Conservation (phyloP, 1,284 basidiomycete species). For the Ceratobasidium papillatum region DNA sequence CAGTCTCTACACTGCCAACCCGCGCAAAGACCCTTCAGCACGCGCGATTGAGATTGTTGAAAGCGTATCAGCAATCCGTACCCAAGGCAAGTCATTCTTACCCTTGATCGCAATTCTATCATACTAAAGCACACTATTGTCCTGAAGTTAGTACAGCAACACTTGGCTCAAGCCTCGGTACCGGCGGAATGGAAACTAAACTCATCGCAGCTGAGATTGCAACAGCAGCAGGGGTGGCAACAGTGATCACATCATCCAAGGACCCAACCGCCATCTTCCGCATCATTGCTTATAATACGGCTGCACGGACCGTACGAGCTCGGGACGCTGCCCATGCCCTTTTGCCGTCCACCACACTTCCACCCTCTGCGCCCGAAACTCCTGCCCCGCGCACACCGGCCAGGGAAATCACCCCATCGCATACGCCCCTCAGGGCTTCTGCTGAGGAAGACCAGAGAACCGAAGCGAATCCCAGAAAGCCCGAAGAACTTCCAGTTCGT, state of each 20-base stretch:
- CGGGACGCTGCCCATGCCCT: conserved; percentile 33
- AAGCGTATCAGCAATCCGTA: conserved; percentile 83
- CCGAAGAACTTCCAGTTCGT: conserved; percentile 48
- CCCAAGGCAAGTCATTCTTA: conserved; percentile 67
- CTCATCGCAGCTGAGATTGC: conserved; percentile 98
- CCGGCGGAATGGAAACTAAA: conserved; percentile 99
- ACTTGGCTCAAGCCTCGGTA: conserved; percentile 91
- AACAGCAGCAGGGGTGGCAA: conserved; percentile 94
- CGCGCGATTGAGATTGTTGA: conserved; percentile 82
- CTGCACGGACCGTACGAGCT: conserved; percentile 42
- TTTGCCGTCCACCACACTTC: conserved; percentile 52
- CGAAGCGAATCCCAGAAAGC: conserved; percentile 2
- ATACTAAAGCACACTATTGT: background rate
- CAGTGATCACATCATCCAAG: conserved; percentile 87
- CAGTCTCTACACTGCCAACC: conserved; percentile 95
- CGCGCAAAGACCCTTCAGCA: conserved; percentile 86
- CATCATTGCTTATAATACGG: conserved; percentile 80
- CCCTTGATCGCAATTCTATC: background rate
- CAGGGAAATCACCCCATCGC: conserved; percentile 38
- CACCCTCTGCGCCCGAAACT: conserved; percentile 44
- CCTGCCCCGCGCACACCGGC: conserved; percentile 23
- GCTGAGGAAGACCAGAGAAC: conserved; percentile 4
- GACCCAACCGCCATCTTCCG: conserved; percentile 79
- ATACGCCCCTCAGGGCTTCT: conserved; percentile 31
- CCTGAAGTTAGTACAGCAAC: conserved; percentile 86